phyloP scores from a whole-genome alignment of 805 yeast species.

The Ogataea nakhonphanomensis region DNA sequence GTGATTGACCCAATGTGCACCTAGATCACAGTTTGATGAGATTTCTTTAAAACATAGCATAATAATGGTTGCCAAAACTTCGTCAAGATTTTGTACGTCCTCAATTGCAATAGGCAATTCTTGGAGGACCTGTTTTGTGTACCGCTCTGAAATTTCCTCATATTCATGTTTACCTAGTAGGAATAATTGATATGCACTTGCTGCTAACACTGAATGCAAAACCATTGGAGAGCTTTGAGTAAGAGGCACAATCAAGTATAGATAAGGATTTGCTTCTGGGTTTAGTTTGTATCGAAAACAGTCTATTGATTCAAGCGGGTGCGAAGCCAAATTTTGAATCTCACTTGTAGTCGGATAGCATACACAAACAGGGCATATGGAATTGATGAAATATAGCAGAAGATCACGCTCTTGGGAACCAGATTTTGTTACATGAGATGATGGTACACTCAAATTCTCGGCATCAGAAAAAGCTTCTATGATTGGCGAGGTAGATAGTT shows the following conservation, averaged over 20 bases:
- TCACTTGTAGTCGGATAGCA: constrained; percentile 30
- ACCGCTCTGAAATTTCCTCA: constrained; percentile 27
- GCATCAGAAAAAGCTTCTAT: not conserved
- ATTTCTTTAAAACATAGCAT: constrained; percentile 41
- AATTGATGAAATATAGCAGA: constrained; percentile 33
- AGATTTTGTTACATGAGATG: not conserved
- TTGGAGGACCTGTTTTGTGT: constrained; percentile 29
- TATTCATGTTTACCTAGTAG: constrained; percentile 30
- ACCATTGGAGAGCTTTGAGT: constrained; percentile 33
- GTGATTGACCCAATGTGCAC: constrained; percentile 37
- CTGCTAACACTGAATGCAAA: constrained; percentile 34
- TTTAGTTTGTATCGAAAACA: not conserved
- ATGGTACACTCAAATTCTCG: not conserved
- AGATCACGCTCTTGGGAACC: constrained; percentile 21
- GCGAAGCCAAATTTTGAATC: not conserved
- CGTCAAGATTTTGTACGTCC: constrained; percentile 19
- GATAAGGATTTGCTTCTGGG: constrained; percentile 31
- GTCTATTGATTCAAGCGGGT: not conserved
- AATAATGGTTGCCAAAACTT: constrained; percentile 36
- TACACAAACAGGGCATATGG: constrained; percentile 38
- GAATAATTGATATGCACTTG: constrained; percentile 36
- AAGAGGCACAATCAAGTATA: constrained; percentile 37
- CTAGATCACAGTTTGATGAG: constrained; percentile 38
- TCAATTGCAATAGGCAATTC: constrained; percentile 33
- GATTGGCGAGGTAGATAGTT: not conserved